Conservation (phyloP, 2,329 filamentous ascomycete genomes). For the Xylaria sp. region DNA sequence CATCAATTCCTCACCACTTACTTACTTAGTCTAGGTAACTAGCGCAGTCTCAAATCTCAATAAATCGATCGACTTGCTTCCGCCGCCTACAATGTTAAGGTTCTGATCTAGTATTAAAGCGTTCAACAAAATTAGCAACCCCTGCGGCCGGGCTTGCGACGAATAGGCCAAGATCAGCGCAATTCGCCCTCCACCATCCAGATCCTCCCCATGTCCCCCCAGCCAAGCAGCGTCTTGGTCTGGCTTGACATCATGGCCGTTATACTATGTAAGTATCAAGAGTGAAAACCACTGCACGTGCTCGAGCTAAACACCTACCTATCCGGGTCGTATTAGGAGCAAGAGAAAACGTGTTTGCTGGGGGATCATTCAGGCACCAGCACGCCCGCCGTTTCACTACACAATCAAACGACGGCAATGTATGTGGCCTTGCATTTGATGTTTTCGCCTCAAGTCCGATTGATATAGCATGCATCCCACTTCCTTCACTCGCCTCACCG, state of each 20-base stretch:
- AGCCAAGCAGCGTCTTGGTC: not conserved
- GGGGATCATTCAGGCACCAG: not conserved
- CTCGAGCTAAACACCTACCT: constrained; percentile 1
- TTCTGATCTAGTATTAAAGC: constrained; percentile 9
- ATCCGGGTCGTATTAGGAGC: constrained; percentile 8
- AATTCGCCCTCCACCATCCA: constrained; percentile 13
- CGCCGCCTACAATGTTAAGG: no score
- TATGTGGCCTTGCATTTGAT: not conserved
- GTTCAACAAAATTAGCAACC: constrained; percentile 29
- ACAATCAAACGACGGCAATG: constrained; percentile 1
- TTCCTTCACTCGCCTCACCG: not conserved
- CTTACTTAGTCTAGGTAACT: not conserved
- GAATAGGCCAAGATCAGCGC: constrained; percentile 24
- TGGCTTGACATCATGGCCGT: not conserved
- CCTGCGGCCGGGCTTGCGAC: constrained; percentile 9
- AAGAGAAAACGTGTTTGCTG: constrained; percentile 23
- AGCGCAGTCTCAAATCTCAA: not conserved
- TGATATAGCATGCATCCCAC: not conserved
- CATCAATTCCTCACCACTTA: not conserved
- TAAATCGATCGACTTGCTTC: constrained; percentile 1
- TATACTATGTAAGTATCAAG: no score
- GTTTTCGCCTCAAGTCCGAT: not conserved
- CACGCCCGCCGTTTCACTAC: not conserved
- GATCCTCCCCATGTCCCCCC: constrained; percentile 1
- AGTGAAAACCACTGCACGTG: constrained; percentile 29